Evolutionary conservation across 257 asterid species (phyloP).

Genomic region (Solanum peruvianum): DNA sequence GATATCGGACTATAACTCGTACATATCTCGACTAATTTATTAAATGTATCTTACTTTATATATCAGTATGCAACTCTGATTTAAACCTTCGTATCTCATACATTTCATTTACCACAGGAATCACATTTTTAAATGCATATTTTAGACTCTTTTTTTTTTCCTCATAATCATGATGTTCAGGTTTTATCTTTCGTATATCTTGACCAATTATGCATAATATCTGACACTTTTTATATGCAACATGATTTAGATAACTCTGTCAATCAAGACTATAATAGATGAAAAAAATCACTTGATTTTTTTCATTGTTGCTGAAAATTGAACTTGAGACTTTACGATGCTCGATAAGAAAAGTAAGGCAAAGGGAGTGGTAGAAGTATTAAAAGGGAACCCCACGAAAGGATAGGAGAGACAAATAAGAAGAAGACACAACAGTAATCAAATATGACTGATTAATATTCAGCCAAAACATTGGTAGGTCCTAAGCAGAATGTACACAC

Average conservation of each 20-base stretch:
- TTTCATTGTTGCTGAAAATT: accelerated
- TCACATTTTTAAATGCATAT: background rate
- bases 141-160: background rate
- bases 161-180: background rate
- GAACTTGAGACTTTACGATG: background rate
- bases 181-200: accelerated
- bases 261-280: background rate
- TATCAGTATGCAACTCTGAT: accelerated
- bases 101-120: background rate
- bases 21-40: background rate
- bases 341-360: background rate
- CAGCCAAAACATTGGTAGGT: slow-evolving; percentile 11
- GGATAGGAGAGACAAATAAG: background rate
- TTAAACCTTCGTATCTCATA: background rate
- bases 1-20: background rate
- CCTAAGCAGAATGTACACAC: slow-evolving; percentile 19
- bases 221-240: background rate
- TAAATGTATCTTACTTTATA: background rate
- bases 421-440: background rate
- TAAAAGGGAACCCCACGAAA: slow-evolving; percentile 6
- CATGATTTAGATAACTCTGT: background rate
- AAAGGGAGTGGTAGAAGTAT: background rate
- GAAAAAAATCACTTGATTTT: background rate
- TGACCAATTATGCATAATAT: background rate
- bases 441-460: background rate